Conservation (phyloP, 2,329 filamentous ascomycete species). For the Ascochyta clinopodiicola region DNA sequence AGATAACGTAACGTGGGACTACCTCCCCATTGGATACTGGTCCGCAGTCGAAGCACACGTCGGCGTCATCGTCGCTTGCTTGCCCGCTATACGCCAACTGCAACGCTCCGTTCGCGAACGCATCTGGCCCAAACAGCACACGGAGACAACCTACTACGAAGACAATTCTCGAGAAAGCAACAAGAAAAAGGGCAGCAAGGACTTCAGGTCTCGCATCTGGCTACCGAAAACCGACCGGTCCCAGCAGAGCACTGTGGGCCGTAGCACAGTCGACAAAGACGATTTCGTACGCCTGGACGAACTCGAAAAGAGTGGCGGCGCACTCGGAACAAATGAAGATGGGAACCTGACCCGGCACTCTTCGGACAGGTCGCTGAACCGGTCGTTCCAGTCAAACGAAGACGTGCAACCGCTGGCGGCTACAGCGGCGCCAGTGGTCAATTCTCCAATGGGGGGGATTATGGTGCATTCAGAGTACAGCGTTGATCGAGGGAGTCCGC, state of each 20-base stretch:
- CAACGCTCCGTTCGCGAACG: conserved; percentile 9
- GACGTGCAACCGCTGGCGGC: neutral
- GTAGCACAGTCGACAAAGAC: too few relatives aligned
- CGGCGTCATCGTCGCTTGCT: conserved; percentile 35
- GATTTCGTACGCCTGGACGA: too few relatives aligned
- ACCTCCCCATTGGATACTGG: conserved; percentile 38
- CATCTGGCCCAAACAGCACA: too few relatives aligned
- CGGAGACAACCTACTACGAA: too few relatives aligned
- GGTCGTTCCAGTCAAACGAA: neutral
- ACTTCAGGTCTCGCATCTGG: too few relatives aligned
- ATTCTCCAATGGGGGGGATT: neutral
- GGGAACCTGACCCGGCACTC: neutral
- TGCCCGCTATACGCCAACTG: conserved; percentile 31
- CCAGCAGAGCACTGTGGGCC: too few relatives aligned
- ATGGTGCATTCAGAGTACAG: conserved; percentile 2
- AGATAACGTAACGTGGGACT: conserved; percentile 49
- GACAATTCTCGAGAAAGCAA: too few relatives aligned
- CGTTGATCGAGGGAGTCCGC: neutral
- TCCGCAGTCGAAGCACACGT: conserved; percentile 36
- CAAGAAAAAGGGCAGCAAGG: too few relatives aligned
- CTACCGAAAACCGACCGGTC: too few relatives aligned
- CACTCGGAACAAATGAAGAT: too few relatives aligned
- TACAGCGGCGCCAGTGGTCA: conserved; percentile 1
- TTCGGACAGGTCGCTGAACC: neutral
- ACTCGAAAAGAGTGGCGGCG: too few relatives aligned